These are phyloP conservation scores for Ananas comosus DNA, from an alignment of 176 grass and related monocot genomes.

Conservation along the genomic window DNA sequence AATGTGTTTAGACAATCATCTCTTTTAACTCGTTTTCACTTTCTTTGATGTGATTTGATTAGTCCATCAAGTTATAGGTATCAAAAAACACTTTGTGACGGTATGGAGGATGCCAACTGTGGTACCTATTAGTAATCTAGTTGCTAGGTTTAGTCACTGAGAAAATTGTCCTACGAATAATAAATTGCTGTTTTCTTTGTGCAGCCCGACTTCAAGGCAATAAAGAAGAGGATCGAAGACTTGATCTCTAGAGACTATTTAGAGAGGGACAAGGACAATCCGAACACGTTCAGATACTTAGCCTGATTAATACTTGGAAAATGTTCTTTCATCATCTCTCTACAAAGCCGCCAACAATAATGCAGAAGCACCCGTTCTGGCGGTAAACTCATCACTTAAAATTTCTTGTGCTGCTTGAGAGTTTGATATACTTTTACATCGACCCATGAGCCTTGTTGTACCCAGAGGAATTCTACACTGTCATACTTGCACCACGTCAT, in stretches of 20 bases:
- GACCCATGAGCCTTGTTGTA: background rate
- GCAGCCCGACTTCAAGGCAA: constrained; percentile 83
- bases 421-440: background rate
- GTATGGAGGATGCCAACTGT: background rate
- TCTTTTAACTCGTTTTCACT: background rate
- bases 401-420: constrained; percentile 1
- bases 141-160: no score
- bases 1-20: background rate
- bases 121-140: background rate
- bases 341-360: background rate
- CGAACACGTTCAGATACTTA: constrained; percentile 60
- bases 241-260: constrained; percentile 78
- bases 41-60: background rate
- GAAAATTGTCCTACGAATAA: no score
- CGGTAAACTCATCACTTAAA: background rate
- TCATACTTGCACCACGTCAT: no score
- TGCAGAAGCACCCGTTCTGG: background rate
- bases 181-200: background rate
- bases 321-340: background rate
- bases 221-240: constrained; percentile 86
- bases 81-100: background rate
- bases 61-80: background rate
- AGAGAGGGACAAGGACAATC: constrained; percentile 76
- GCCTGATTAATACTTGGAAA: constrained; percentile 29
- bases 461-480: no score